Base-by-base conservation (phyloP, 78 protist genomes). In the Monosiga brevicollis region DNA sequence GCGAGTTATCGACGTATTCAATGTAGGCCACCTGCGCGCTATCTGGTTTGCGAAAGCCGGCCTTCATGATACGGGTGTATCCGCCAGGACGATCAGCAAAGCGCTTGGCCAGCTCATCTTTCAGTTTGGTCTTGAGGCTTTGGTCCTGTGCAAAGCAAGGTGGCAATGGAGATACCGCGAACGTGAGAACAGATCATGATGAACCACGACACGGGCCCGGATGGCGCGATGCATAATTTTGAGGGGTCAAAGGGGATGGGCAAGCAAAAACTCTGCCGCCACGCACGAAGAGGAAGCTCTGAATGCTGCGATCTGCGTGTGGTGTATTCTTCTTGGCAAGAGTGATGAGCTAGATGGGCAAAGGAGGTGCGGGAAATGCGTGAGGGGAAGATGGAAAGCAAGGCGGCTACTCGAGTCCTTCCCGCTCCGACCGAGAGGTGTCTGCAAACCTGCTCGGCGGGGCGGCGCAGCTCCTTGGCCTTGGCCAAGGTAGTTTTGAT, bases 51-150 rank as follows among this genome's bases (percentile, higher is more conserved):
- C 92, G 41, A 32, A 73, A 54, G 71, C 88, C 90, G 10, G 85
- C 78, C 83, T 84, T 83, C 32, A 90, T 62, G 32, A 90, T 79
- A 75, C 93, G 89, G 10, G 91, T 87, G 72, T 90, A 90, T 11
- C 93, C 93, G 77, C 93, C 93, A 26, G 25, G 55, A 42, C 93
- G 54, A 1, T 87, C 78, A 11, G 0, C 0, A 75, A 36, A 90
- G 40, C 93, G 79, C 25, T 0, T 1, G 36, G 73, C 49, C 36
- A 82, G 36, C 38, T 54, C 42, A 26, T 23, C 15, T 76, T 38
- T n/a, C 73, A 81, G 42, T 37, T 73, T 37, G 32, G 15, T 36
- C 41, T 29, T 39, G 38, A 23, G 25, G 62, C 39, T 38, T 15
- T 23, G 76, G 42, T 73, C 54, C 79, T 22, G 36, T 15, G 9